Evolutionary conservation across 768 basidiomycete species (phyloP), one percentile per base, ranked within the genome.

Genomic region (Suillus brevipes): DNA sequence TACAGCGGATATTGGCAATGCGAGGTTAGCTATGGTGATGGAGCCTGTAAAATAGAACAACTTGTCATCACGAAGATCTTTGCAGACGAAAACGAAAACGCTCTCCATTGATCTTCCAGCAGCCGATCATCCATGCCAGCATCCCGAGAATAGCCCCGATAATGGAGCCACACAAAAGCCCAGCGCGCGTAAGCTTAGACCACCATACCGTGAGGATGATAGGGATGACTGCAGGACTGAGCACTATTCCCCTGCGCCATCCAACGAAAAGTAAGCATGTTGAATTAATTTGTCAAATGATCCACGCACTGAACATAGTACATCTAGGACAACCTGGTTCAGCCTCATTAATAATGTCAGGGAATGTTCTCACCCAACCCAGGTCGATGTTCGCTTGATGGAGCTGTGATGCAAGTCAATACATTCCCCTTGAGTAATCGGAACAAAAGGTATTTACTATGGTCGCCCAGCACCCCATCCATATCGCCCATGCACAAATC

Each of bases 61-160:
- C 34, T 23, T 59, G 50, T 43, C 38, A 66, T 14, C 8, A 23
- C 7, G 42, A 12, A 31, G 36, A 31, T 37, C 18, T 28, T 42
- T 31, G 40, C 42, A 59, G 6, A 45, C 16, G 5, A 23, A 60
- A 62, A 43, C 40, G 16, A 64, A 18, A 40, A 42, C 34, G 56
- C 66, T 63, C 60, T 69, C 78, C 79, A 63, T 72, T 79, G 36
- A 74, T 72, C 68, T 79, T 78, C 74, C 71, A 73, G 63, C 78
- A 79, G 1, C 75, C 74, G 31, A 78, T 71, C 69, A 80, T 75
- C 78, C 79, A 80, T 7, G 79, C 79, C 14, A 76, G 60, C 68
- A 79, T 74, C 3, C 77, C 78, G 10, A 74, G 69, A 5, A 73
- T 61, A 12, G 75, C 72, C 14, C 79, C 78, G n/a, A 71, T 68